Evolutionary conservation across 768 basidiomycete genomes (phyloP), one percentile per base, ranked within the genome.

Genomic region (Suillus fuscotomentosus): DNA sequence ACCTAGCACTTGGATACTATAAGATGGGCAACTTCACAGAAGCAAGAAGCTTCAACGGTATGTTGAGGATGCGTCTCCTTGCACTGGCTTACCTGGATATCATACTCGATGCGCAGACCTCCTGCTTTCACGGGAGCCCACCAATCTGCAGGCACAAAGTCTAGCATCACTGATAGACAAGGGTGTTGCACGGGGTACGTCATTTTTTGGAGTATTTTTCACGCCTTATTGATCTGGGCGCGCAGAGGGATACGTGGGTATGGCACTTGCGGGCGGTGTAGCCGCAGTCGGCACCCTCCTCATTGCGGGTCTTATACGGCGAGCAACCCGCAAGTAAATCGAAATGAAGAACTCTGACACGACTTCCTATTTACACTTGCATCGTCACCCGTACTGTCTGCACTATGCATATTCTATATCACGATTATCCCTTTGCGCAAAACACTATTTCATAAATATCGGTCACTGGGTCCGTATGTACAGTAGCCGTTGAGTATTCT

Each of bases 1-100:
- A 98, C 79, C 88, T 99, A 31, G 94, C 95, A 3, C 82, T 99
- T 15, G 97, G 97, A 0, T 89, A 99, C 76, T 98, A 94, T 79
- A 99, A 99, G 83, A 90, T 98, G 86, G 88, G 89, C 13, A 95
- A 98, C 74, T 98, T 90, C 74, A 91, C 92, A 22, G 93, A 98
- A 71, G 94, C 96, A 2, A 90, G 85, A 77, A 89, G 85, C 66
- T 99, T 97, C 76, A 98, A 98, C 75, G 88, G 97, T 97, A 57
- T 65, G 91, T 74, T 34, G 5, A 43, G 17, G 15, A 41, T 22
- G 31, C 15, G n/a, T 38, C 27, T 42, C 24, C 41, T 31, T 59
- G n/a, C 36, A 14, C 61, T 42, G 48, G 15, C 24, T 50, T 50
- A 38, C 39, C 27, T 51, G 41, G 13, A 22, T 27, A 63, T 66